These are phyloP conservation scores for Aspergillus sp. DNA, from an alignment of 2,329 filamentous ascomycete genomes.

Conservation along the genomic window DNA sequence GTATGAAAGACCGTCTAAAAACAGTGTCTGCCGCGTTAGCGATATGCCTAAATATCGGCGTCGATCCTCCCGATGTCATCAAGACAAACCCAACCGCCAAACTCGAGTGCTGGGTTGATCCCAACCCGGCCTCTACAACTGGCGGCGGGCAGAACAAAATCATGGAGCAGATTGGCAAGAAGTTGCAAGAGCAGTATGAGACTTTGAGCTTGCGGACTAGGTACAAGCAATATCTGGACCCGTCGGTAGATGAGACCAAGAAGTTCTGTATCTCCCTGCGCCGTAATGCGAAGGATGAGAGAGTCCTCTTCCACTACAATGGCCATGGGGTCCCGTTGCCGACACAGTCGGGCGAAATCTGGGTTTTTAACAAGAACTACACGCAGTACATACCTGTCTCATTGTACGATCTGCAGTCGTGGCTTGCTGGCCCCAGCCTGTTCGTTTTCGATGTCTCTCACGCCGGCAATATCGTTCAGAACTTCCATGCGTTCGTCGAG, in stretches of 20 bases:
- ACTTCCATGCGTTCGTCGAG: slow-evolving; percentile 88
- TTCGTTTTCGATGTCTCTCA: slow-evolving; percentile 98
- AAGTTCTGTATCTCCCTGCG: slow-evolving; percentile 88
- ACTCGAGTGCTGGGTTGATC: slow-evolving; percentile 94
- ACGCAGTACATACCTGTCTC: slow-evolving; percentile 98
- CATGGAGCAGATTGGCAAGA: slow-evolving; percentile 89
- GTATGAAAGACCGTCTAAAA: slow-evolving; percentile 92
- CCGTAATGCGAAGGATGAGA: slow-evolving; percentile 88
- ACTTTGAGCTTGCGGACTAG: slow-evolving; percentile 89
- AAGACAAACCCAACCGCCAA: slow-evolving; percentile 91
- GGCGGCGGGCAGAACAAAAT: slow-evolving; percentile 68
- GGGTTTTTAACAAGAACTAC: slow-evolving; percentile 99
- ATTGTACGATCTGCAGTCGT: slow-evolving; percentile 86
- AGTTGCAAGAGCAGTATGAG: slow-evolving; percentile 93
- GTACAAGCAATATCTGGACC: slow-evolving; percentile 94
- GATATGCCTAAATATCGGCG: slow-evolving; percentile 92
- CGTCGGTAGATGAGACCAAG: slow-evolving; percentile 93
- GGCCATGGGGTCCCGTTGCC: slow-evolving; percentile 95
- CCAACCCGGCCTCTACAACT: slow-evolving; percentile 74
- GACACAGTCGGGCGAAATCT: slow-evolving; percentile 91
- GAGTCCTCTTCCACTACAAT: slow-evolving; percentile 97
- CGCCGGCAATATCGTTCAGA: slow-evolving; percentile 87
- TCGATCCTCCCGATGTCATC: slow-evolving; percentile 93
- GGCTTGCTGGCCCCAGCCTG: slow-evolving; percentile 89
- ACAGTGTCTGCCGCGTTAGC: slow-evolving; percentile 92